These are phyloP conservation scores for Rickenella mellea DNA, from an alignment of 768 basidiomycete species.

Conservation along the genomic window DNA sequence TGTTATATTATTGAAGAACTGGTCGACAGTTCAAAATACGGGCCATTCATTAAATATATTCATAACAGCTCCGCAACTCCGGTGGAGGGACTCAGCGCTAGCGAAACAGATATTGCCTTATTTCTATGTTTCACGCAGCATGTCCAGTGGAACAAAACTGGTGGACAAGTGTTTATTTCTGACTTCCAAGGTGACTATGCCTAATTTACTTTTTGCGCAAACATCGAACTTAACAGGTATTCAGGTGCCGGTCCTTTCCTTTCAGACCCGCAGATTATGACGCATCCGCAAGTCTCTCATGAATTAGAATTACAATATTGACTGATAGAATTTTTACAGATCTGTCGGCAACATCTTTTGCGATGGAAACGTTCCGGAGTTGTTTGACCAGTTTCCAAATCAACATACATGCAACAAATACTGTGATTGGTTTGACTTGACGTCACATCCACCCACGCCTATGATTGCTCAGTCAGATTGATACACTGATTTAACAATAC, in stretches of 20 bases:
- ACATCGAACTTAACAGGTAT: neutral
- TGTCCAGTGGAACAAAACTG: conserved; percentile 14
- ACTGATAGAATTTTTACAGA: neutral
- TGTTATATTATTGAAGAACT: neutral
- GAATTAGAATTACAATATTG: neutral
- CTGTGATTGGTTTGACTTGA: neutral
- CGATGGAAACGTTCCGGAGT: neutral
- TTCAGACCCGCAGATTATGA: conserved; percentile 16
- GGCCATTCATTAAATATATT: conserved; percentile 16
- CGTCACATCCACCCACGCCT: no score
- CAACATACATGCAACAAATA: neutral
- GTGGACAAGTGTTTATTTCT: conserved; percentile 15
- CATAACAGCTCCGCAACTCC: conserved; percentile 14
- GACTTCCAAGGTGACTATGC: conserved; percentile 16
- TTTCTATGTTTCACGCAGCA: conserved; percentile 18
- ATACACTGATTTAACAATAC: no score
- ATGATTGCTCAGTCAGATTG: no score
- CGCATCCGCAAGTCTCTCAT: conserved; percentile 4
- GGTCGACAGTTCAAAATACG: conserved; percentile 1
- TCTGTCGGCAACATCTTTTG: neutral
- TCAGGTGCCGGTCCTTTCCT: conserved; percentile 10
- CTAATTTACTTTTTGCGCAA: neutral
- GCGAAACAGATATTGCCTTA: conserved; percentile 6
- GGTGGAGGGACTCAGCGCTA: neutral
- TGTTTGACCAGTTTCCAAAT: neutral